Evolutionary conservation across 495 filamentous ascomycete genomes (phyloP), one percentile per base, ranked within the genome.

Genomic region (Aspergillus wentii): DNA sequence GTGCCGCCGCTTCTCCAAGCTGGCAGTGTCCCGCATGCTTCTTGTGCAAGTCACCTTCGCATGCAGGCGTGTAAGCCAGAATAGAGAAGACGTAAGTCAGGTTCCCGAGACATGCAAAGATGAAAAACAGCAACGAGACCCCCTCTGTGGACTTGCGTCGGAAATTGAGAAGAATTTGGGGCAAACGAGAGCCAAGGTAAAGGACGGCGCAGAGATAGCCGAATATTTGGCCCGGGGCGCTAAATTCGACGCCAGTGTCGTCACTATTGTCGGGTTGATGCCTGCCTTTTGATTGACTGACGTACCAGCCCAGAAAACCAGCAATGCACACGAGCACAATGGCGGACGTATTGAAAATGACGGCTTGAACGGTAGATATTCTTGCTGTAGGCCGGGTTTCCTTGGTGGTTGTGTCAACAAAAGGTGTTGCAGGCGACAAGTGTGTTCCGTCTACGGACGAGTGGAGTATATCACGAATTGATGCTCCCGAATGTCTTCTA

Each of bases 31-130:
- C 56, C 25, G 52, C 45, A n/a, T n/a, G n/a, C 11, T 49, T 51
- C 18, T 26, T 23, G 3, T 44, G 59, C 36, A 57, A 27, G 4
- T 20, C 37, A 15, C 47, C 41, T 5, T 34, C 42, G 48, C 78
- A 81, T 22, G 66, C 58, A 4, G 91, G 83, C 14, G 86, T 83
- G 51, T 85, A 95, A 5, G 87, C 89, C 30, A 97, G 64, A 27
- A 98, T 97, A n/a, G 78, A 85, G 13, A 95, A 54, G 4, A 96
- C 88, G 51, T 94, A 98, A 0, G 91, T 95, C 38, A 91, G 48
- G 52, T 98, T 98, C 3, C 92, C 92, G 15, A 96, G 74, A 56
- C 89, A 95, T 6, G 91, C 92, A 54, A 98, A 98, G 13, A 97
- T 66, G 66, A 98, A 98, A 68, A 98, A 98, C 0, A 98, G 69